A percentile compares a stretch with the other conserved stretches of the same genome.
Conservation (phyloP, 768 basidiomycete genomes). For the Neoboletus subvelutipes region DNA sequence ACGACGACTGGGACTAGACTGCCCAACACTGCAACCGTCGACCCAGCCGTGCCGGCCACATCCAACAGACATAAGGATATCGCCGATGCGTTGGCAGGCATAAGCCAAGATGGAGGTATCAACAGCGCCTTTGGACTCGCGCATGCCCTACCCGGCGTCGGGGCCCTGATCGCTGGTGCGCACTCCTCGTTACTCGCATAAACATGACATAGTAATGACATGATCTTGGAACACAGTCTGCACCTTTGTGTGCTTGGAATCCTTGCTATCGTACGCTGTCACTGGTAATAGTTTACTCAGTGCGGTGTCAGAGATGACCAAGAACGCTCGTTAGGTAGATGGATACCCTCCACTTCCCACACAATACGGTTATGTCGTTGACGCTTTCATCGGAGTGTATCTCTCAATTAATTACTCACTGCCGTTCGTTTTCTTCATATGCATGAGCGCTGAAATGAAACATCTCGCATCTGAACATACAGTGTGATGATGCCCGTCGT, state of each 20-base stretch:
- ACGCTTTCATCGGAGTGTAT: constrained; percentile 9
- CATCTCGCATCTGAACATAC: neutral
- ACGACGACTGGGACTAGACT: constrained; percentile 42
- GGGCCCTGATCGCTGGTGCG: constrained; percentile 17
- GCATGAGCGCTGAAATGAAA: neutral
- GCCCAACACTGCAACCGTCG: constrained; percentile 54
- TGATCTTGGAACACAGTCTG: constrained; percentile 2
- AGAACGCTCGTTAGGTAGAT: constrained; percentile 3
- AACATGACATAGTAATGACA: neutral
- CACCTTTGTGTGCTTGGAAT: constrained; percentile 13
- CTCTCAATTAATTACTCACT: neutral
- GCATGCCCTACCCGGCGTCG: constrained; percentile 12
- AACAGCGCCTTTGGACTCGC: constrained; percentile 4
- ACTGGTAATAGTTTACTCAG: neutral
- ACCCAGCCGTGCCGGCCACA: constrained; percentile 54
- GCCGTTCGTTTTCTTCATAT: neutral
- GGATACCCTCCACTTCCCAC: constrained; percentile 18
- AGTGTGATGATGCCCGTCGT: neutral
- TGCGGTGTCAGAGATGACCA: neutral
- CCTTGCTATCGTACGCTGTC: constrained; percentile 9
- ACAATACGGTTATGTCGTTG: constrained; percentile 14
- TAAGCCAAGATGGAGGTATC: constrained; percentile 3
- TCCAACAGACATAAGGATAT: constrained; percentile 56
- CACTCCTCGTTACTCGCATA: constrained; percentile 8
- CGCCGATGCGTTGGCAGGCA: constrained; percentile 14